Percentiles rank a stretch among this genome's conserved stretches.
These are phyloP conservation scores for Magnusiomyces paraingens DNA, from an alignment of 1,139 yeast genomes.

Conservation along the genomic window DNA sequence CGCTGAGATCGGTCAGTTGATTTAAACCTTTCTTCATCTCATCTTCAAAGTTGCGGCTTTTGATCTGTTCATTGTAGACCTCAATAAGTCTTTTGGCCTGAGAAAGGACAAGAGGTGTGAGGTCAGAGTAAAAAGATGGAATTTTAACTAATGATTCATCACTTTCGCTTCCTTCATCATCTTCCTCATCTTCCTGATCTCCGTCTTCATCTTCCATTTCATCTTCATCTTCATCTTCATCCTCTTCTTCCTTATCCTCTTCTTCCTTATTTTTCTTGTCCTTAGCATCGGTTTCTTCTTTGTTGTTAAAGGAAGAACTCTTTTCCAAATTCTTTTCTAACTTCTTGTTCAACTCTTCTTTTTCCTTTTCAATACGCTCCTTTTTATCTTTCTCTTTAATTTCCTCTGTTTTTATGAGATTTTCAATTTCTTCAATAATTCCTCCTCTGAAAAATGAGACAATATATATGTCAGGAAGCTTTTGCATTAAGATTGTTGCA, in stretches of 20 bases:
- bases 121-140: constrained; percentile 18
- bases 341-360: constrained; percentile 4
- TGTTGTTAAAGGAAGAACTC: neutral
- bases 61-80: constrained; percentile 5
- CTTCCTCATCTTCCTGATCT: constrained; percentile 21
- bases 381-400: constrained; percentile 8
- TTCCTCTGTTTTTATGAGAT: constrained; percentile 15
- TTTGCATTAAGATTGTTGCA: constrained; percentile 41
- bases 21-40: constrained; percentile 12
- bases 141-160: constrained; percentile 5
- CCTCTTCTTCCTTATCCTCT: neutral
- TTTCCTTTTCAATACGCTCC: constrained; percentile 6
- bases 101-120: constrained; percentile 14
- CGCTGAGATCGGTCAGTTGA: constrained; percentile 5
- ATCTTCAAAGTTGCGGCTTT: constrained; percentile 3
- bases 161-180: neutral
- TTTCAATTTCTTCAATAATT: constrained; percentile 46
- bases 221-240: neutral
- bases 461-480: constrained; percentile 42
- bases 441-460: constrained; percentile 67
- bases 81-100: constrained; percentile 15
- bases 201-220: constrained; percentile 21
- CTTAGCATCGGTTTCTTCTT: neutral
- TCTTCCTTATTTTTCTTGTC: neutral
- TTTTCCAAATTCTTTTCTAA: neutral